Evolutionary conservation across 352 stramenopile species (phyloP).

Genomic region (Pythium insidiosum): DNA sequence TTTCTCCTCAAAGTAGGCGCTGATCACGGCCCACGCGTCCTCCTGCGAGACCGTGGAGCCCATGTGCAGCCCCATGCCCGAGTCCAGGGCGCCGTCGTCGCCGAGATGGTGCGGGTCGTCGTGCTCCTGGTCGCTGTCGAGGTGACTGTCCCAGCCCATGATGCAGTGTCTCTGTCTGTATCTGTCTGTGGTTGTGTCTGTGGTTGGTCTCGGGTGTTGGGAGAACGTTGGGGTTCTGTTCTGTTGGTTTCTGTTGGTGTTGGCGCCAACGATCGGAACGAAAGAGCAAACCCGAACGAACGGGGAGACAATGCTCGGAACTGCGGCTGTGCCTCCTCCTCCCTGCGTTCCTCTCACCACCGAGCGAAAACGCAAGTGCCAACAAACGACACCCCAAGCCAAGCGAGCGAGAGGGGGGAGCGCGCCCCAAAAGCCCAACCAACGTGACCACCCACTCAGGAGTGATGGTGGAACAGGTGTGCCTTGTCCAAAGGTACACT

Average conservation of each 20-base stretch:
- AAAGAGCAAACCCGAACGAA: neutral
- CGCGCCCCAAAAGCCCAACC: too few species aligned
- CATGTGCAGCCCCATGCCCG: slow-evolving; percentile 32
- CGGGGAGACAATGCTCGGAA: too few species aligned
- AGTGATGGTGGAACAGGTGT: neutral
- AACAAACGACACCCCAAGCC: neutral
- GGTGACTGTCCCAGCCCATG: slow-evolving; percentile 69
- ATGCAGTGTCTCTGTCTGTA: too few species aligned
- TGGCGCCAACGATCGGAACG: neutral
- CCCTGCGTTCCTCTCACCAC: slow-evolving; percentile 9
- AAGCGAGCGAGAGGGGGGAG: neutral
- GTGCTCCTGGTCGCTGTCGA: slow-evolving; percentile 51
- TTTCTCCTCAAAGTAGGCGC: slow-evolving; percentile 99
- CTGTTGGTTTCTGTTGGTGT: neutral
- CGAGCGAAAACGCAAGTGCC: slow-evolving; percentile 26
- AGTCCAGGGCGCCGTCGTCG: slow-evolving; percentile 2
- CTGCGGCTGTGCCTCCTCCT: too few species aligned
- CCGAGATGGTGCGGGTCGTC: slow-evolving; percentile 14
- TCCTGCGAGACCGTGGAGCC: slow-evolving; percentile 94
- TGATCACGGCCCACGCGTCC: slow-evolving; percentile 99
- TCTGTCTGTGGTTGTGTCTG: too few species aligned
- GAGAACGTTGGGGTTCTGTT: too few species aligned
- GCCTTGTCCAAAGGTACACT: neutral
- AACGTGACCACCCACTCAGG: too few species aligned
- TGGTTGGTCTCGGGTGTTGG: too few species aligned